phyloP scores from a whole-genome alignment of 2,329 filamentous ascomycete genomes.

The Nemania bipapillata region DNA sequence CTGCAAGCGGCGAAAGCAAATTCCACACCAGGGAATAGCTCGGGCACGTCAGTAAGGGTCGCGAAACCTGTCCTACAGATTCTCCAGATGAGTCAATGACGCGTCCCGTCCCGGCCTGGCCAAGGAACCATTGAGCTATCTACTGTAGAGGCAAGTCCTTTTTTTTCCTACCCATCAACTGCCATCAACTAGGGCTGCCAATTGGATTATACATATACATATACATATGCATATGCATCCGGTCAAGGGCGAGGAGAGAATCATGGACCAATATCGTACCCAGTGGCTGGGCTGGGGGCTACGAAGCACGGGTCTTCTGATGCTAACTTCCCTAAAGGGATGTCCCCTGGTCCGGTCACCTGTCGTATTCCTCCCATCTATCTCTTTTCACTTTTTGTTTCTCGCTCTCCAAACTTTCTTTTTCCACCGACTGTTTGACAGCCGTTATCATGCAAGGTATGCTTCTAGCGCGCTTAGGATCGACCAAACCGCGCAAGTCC shows the following conservation, averaged over 20 bases:
- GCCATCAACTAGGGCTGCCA: too few species aligned
- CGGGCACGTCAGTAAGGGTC: conserved; percentile 8
- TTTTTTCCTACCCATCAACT: too few species aligned
- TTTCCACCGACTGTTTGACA: conserved; percentile 11
- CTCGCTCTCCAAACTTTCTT: background rate
- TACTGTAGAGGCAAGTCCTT: background rate
- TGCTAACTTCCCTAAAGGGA: background rate
- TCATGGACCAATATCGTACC: too few species aligned
- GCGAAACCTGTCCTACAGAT: background rate
- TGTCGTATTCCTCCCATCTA: conserved; percentile 4
- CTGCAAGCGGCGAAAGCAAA: background rate
- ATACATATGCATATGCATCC: too few species aligned
- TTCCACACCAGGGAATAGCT: background rate
- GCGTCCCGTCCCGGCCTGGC: conserved; percentile 18
- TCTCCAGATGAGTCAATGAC: conserved; percentile 13
- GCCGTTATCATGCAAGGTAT: conserved; percentile 11
- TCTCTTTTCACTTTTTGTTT: background rate
- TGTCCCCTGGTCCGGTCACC: background rate
- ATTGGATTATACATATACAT: too few species aligned
- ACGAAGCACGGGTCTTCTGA: background rate
- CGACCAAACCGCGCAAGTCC: background rate
- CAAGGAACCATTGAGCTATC: background rate
- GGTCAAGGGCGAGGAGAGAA: too few species aligned
- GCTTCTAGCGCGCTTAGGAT: background rate
- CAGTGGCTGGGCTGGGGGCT: background rate